Conservation (phyloP, 1,284 basidiomycete genomes). For the Pseudozyma flocculosa region DNA sequence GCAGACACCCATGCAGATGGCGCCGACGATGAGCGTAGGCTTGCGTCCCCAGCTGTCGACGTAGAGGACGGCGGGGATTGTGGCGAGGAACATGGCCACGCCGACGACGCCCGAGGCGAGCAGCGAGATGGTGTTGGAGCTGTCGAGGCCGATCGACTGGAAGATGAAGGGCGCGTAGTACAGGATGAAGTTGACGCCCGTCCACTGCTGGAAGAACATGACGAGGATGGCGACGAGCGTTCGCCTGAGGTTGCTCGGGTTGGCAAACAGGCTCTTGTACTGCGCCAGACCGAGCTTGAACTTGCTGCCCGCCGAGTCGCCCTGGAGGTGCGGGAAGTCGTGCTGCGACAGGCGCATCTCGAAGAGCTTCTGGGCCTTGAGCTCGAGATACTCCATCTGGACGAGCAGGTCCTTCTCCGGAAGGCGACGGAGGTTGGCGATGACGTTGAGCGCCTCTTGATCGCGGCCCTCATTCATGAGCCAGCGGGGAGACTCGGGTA, state of each 20-base stretch:
- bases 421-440: constrained; percentile 67
- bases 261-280: constrained; percentile 57
- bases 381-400: constrained; percentile 78
- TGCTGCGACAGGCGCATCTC: constrained; percentile 33
- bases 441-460: constrained; percentile 70
- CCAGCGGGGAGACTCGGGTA: constrained; percentile 77
- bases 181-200: constrained; percentile 75
- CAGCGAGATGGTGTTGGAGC: constrained; percentile 65
- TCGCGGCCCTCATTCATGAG: constrained; percentile 70
- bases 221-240: constrained; percentile 67
- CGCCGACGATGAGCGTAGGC: constrained; percentile 62
- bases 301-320: constrained; percentile 65
- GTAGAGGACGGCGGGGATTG: constrained; percentile 70
- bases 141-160: constrained; percentile 66
- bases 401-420: constrained; percentile 68
- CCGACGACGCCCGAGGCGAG: constrained; percentile 75
- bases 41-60: constrained; percentile 70
- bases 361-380: constrained; percentile 67
- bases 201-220: constrained; percentile 76
- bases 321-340: constrained; percentile 66
- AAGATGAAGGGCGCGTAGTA: constrained; percentile 69
- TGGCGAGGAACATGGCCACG: constrained; percentile 74
- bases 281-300: constrained; percentile 67
- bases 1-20: constrained; percentile 70
- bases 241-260: constrained; percentile 65